Evolutionary conservation across 257 asterid species (phyloP), one percentile per base, ranked within the genome.

Genomic region (Leonotis leonurus): DNA sequence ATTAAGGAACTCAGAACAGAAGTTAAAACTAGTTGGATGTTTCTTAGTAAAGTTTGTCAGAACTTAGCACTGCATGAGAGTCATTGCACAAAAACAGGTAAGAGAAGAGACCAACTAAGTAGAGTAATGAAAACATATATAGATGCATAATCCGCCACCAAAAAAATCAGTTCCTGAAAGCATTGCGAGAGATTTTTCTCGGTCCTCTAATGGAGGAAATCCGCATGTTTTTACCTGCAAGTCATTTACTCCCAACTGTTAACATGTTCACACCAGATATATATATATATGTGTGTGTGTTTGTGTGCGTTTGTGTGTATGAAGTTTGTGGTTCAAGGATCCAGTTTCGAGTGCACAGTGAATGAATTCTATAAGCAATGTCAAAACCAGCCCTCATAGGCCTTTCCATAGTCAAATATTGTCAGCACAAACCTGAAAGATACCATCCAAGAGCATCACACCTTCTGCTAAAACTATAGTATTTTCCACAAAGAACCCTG

Each of bases 391-490:
- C n/a, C n/a, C n/a, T n/a, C n/a, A n/a, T n/a, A n/a, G n/a, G 29
- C 14, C 51, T 43, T 54, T 51, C 41, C 52, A 18, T 9, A 35
- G 65, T 65, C 67, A 51, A 55, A 65, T 35, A 49, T 52, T 61
- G 22, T 17, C 57, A 25, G 61, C 20, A 60, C 72, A 35, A 59
- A 88, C 98, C 99, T 85, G 83, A 65, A 93, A 93, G 58, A 85
- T 78, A 62, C 96, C 95, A 73, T 82, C 80, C 78, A 85, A 56
- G 54, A 77, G 92, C 99, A 93, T 80, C 75, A 87, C 94, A 12
- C 99, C 99, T 83, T 89, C 97, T 75, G 99, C 99, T 71, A 93
- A 62, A 68, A 93, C 87, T 41, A 89, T 74, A 2, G 97, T 87
- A 69, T 93, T 93, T 67, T 93, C 99, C 27, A 78, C 75, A 76